phyloP scores from a whole-genome alignment of 2,329 filamentous ascomycete genomes.

The Magnaporthiopsis rhizophila region DNA sequence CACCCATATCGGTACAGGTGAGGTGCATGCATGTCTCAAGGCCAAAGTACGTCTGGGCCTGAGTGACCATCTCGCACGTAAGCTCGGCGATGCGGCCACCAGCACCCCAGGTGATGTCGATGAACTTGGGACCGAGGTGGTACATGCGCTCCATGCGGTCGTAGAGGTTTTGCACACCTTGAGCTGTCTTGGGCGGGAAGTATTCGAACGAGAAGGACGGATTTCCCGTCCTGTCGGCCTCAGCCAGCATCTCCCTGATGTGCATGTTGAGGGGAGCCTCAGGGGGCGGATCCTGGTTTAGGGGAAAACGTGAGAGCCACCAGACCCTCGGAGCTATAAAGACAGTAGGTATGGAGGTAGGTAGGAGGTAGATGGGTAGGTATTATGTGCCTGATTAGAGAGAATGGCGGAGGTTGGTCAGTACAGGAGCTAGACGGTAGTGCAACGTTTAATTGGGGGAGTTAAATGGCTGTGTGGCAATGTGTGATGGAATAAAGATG shows the following conservation, averaged over 20 bases:
- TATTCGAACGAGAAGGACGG: slow-evolving; percentile 98
- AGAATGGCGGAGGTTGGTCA: neutral
- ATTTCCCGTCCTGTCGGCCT: slow-evolving; percentile 68
- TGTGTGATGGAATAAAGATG: neutral
- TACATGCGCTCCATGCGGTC: slow-evolving; percentile 99
- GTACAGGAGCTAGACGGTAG: neutral
- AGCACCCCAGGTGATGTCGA: slow-evolving; percentile 98
- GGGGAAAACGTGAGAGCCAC: neutral
- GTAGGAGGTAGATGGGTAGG: neutral
- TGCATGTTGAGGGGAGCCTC: slow-evolving; percentile 58
- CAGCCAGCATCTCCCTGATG: slow-evolving; percentile 83
- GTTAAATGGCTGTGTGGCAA: neutral
- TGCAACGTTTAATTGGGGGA: neutral
- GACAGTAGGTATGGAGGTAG: neutral
- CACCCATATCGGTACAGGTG: slow-evolving; percentile 97
- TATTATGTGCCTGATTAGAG: neutral
- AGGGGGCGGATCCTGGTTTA: neutral
- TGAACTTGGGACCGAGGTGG: slow-evolving; percentile 84
- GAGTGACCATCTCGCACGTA: slow-evolving; percentile 95
- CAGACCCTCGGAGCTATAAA: neutral
- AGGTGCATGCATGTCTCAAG: slow-evolving; percentile 99
- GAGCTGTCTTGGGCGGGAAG: slow-evolving; percentile 95
- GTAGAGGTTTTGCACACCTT: slow-evolving; percentile 98
- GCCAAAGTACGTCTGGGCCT: slow-evolving; percentile 90
- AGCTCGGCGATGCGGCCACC: slow-evolving; percentile 85